Base-by-base conservation (phyloP, 441 rosid species). In the Erysimum cheiri region DNA sequence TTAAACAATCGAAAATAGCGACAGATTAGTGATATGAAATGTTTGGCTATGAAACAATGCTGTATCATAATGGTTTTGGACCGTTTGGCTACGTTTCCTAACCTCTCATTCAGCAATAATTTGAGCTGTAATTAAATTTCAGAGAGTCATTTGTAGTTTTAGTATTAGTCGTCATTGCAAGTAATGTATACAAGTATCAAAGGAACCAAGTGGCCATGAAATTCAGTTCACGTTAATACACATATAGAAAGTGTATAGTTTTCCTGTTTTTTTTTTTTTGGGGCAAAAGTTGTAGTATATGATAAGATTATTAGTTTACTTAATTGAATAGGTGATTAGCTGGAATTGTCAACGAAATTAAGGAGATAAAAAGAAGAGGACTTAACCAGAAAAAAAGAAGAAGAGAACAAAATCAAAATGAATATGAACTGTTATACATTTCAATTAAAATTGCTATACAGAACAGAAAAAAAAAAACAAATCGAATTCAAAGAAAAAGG, bases 1-100 rank as follows among this genome's bases (percentile, higher is more conserved):
- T 73, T 73, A 73, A 66, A 67, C 63, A 67, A 73, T 73, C 77
- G 77, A 73, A 73, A 73, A 73, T 67, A 73, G 72, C 72, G 77
- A 67, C 77, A 67, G 15, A 67, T 67, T 73, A 60, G 69, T 60
- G 72, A 60, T 67, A 67, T 53, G 64, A 67, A 61, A 60, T 60
- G 64, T 39, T 62, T 74, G 74, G 78, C 53, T 36, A 19, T 32
- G 74, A 61, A 54, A 47, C 60, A 48, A 54, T 55, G 65, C 19
- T 36, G 13, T 12, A 35, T 32, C 32, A 53, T 52, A 61, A 36
- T 60, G 46, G 53, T 36, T 61, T 54, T 37, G 53, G 53, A 62
- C 32, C 47, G 62, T 68, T 68, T 56, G 10, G 9, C 12, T 74
- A 19, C 24, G 13, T 59, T 43, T 73, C 19, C 33, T 32, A 26